Evolutionary conservation across 1,284 basidiomycete genomes (phyloP).

Genomic region (Cutaneotrichosporon sp.): DNA sequence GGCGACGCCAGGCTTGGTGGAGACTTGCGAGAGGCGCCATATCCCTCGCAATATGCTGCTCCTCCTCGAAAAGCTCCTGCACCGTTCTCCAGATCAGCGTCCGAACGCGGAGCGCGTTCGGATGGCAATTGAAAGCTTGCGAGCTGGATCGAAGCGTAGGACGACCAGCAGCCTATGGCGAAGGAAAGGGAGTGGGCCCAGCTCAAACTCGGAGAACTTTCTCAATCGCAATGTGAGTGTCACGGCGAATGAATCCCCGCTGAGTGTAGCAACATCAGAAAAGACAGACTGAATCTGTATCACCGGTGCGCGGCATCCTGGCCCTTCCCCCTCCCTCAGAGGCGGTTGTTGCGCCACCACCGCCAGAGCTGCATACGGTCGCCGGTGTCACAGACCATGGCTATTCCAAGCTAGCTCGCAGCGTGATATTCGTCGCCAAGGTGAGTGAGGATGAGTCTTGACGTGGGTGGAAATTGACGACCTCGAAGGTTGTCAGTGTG

Average conservation of each 20-base stretch:
- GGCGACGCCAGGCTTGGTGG: constrained; percentile 58
- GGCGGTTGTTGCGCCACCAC: not conserved
- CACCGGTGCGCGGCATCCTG: constrained; percentile 19
- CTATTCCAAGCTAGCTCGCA: not conserved
- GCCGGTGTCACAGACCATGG: too few species aligned
- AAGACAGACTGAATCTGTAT: not conserved
- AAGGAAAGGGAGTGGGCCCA: not conserved
- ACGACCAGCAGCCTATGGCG: not conserved
- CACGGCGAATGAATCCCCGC: not conserved
- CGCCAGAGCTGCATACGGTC: not conserved
- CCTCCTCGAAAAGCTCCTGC: constrained; percentile 70
- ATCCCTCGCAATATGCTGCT: constrained; percentile 69
- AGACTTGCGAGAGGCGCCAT: constrained; percentile 65
- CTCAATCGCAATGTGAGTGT: not conserved
- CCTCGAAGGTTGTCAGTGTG: constrained; percentile 18
- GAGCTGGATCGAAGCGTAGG: not conserved
- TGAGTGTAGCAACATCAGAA: not conserved
- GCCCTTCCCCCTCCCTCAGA: constrained; percentile 26
- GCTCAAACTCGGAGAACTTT: not conserved
- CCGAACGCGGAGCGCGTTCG: constrained; percentile 71
- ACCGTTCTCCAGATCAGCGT: constrained; percentile 62
- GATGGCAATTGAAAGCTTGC: not conserved
- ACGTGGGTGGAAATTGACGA: constrained; percentile 16
- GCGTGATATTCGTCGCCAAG: constrained; percentile 22
- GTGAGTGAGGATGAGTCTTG: constrained; percentile 13